Percentiles rank a stretch among this genome's conserved stretches.
phyloP scores from a whole-genome alignment of 768 basidiomycete genomes.

The Russula foetens region DNA sequence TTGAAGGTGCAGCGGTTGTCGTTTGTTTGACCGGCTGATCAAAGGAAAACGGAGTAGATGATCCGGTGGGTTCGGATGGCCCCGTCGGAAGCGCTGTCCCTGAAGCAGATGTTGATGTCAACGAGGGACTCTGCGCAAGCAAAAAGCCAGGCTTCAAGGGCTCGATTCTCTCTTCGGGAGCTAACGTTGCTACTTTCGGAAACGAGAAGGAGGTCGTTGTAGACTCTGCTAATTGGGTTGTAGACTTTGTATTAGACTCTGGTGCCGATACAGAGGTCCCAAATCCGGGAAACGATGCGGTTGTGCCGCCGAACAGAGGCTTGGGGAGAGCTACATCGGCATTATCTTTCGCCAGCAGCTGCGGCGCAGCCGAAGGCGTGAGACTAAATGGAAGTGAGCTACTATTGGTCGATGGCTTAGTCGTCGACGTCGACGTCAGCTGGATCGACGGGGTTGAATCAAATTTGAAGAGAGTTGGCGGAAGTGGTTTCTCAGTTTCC shows the following conservation, averaged over 20 bases:
- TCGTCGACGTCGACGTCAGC: background rate
- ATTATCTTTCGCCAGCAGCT: background rate
- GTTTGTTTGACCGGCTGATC: background rate
- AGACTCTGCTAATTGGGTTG: background rate
- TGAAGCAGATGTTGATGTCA: background rate
- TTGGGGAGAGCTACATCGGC: background rate
- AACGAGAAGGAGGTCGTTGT: conserved; percentile 9
- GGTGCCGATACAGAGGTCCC: conserved; percentile 3
- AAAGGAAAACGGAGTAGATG: conserved; percentile 1
- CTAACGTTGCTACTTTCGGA: background rate
- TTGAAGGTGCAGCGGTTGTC: background rate
- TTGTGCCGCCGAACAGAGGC: conserved; percentile 7
- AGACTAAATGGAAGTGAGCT: conserved; percentile 14
- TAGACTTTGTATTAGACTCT: background rate
- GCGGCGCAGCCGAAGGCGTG: background rate
- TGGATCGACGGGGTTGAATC: background rate
- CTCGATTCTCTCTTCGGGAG: background rate
- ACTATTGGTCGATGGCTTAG: background rate
- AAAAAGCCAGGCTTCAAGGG: conserved; percentile 13
- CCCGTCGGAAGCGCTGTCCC: background rate
- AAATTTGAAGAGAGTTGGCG: background rate
- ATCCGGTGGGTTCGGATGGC: background rate
- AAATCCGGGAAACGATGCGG: conserved; percentile 7
- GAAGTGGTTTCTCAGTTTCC: background rate
- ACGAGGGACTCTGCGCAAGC: background rate